These are phyloP conservation scores for Epipyxis sp. DNA, from an alignment of 108 stramenopile genomes.

Conservation along the genomic window DNA sequence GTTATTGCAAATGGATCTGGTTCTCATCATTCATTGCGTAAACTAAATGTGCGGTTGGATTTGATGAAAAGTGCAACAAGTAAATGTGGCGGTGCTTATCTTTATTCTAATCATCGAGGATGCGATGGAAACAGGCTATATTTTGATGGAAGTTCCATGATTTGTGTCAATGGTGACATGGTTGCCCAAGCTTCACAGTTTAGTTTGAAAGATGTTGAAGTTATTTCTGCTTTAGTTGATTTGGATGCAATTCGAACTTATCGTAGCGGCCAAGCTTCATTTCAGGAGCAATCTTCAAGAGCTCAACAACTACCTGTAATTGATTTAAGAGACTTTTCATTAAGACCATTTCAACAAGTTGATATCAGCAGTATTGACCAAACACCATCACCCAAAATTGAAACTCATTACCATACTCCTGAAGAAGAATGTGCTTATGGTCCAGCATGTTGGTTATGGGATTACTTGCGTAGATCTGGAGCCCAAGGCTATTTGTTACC, in stretches of 20 bases:
- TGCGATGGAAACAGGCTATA: conserved; percentile 89
- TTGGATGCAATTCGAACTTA: conserved; percentile 87
- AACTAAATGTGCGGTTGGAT: conserved; percentile 42
- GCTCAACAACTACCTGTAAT: background rate
- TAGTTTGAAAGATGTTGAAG: conserved; percentile 78
- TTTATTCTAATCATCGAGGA: conserved; percentile 93
- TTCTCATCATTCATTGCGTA: conserved; percentile 85
- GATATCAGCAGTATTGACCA: background rate
- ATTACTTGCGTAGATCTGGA: conserved; percentile 85
- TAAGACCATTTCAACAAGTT: background rate
- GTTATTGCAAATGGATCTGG: conserved; percentile 92
- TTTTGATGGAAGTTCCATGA: conserved; percentile 90
- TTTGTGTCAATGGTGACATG: conserved; percentile 84
- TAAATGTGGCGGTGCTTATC: conserved; percentile 94
- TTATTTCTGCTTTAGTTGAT: conserved; percentile 85
- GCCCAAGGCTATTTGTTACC: conserved; percentile 92
- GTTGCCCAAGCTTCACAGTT: conserved; percentile 91
- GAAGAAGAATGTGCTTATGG: conserved; percentile 96
- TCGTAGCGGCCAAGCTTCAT: conserved; percentile 73
- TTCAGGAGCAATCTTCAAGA: conserved; percentile 75
- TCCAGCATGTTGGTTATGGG: conserved; percentile 99
- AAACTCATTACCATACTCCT: too few relatives aligned
- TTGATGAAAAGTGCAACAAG: conserved; percentile 78
- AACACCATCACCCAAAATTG: background rate
- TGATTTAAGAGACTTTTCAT: conserved; percentile 6